Base-by-base conservation (phyloP, 1,139 yeast species). In the Debaryomycetaceae sp. region DNA sequence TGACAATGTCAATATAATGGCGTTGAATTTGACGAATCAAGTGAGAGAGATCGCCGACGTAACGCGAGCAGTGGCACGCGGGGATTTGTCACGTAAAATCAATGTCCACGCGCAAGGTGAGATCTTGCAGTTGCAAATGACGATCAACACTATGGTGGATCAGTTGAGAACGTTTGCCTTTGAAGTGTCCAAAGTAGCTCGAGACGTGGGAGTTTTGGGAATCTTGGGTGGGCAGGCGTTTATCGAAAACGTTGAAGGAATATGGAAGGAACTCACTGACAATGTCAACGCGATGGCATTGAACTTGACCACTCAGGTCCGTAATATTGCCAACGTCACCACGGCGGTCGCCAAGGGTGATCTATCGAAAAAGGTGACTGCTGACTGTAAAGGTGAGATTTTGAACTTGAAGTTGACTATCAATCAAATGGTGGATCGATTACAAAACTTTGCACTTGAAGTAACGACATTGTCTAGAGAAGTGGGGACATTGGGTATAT, bases 311-410 rank as follows among this genome's bases (percentile, higher is more conserved):
- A 83, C 86, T 23, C 95, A 84, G 56, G 95, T 84, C 41, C 71
- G 95, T 63, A 83, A 84, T 56, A 85, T 85, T 44, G 95, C 94
- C 21, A 84, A 83, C 49, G 95, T 85, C 36, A 85, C 95, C 5
- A 83, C 95, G 14, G 95, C 95, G 4, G 95, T 85, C 18, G 95
- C 95, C n/a, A 75, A 81, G 43, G 95, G 95, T 40, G 94, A 85
- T 48, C 61, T 85, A 43, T 78, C 88, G 6, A 83, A 84, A 45
- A 84, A 83, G 51, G 94, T 85, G 29, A 81, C 91, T 3, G 95
- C 94, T 17, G 84, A 83, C 51, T 85, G 95, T 65, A 82, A 83
- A 53, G 95, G 95, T 34, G 95, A 85, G 55, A 83, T 85, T 32
- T 61, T 84, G 43, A 84, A 83, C 45, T 75, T 85, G 55, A 85